Evolutionary conservation across 164 flowering plant genomes (phyloP).

Genomic region (Vitis cinerea): DNA sequence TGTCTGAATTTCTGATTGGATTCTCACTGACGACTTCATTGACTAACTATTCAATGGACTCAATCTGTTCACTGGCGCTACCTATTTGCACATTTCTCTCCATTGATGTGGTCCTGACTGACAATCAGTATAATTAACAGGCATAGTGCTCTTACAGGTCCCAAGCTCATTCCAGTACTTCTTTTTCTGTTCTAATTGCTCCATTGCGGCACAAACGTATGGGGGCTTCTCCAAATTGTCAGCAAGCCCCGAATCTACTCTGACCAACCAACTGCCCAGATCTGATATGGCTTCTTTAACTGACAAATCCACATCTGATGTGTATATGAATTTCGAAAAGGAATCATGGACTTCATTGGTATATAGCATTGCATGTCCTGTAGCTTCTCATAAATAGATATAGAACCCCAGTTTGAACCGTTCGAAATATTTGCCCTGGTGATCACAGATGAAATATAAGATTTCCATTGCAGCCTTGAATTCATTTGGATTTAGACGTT

Average conservation of each 20-base stretch:
- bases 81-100: too few species aligned
- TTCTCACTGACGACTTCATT: too few species aligned
- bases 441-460: too few species aligned
- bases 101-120: conserved; percentile 16
- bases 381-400: too few species aligned
- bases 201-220: conserved; percentile 88
- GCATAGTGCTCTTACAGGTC: conserved; percentile 19
- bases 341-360: conserved; percentile 34
- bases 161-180: conserved; percentile 63
- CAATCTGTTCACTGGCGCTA: too few species aligned
- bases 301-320: conserved; percentile 80
- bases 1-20: too few species aligned
- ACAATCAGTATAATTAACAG: conserved; percentile 14
- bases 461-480: too few species aligned
- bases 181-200: conserved; percentile 72
- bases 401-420: too few species aligned
- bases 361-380: background rate
- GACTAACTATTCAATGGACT: too few species aligned
- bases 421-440: too few species aligned
- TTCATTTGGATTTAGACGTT: too few species aligned
- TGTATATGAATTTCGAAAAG: conserved; percentile 77
- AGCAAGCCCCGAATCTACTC: conserved; percentile 85
- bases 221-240: conserved; percentile 90
- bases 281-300: conserved; percentile 75
- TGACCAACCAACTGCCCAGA: conserved; percentile 79